A percentile compares a stretch with the other conserved stretches of the same genome.
phyloP scores from a whole-genome alignment of 179 eudicot genomes.

The Vitellaria paradoxa region DNA sequence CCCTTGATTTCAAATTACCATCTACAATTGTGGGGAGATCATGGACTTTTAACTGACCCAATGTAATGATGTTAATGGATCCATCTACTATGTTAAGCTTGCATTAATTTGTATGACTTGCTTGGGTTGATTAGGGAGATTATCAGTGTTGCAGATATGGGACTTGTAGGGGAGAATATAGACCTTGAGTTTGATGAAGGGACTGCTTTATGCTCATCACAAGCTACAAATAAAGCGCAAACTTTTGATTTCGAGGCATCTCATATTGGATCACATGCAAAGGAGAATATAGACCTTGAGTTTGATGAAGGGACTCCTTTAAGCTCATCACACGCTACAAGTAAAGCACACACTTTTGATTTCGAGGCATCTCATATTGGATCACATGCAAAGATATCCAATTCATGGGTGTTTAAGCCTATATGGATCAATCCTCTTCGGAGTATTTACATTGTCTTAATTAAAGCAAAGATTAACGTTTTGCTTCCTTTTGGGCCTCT shows the following conservation, averaged over 20 bases:
- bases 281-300: slow-evolving; percentile 54
- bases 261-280: slow-evolving; percentile 33
- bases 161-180: slow-evolving; percentile 48
- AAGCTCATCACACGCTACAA: slow-evolving; percentile 36
- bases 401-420: slow-evolving; percentile 43
- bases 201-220: slow-evolving; percentile 49
- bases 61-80: too few species aligned
- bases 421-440: slow-evolving; percentile 42
- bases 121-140: slow-evolving; percentile 8
- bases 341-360: slow-evolving; percentile 38
- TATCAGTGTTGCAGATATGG: slow-evolving; percentile 37
- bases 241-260: slow-evolving; percentile 50
- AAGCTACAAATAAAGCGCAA: slow-evolving; percentile 31
- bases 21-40: too few species aligned
- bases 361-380: slow-evolving; percentile 44
- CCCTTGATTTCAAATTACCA: too few species aligned
- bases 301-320: too few species aligned
- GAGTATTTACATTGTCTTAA: slow-evolving; percentile 60
- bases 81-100: not conserved
- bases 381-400: slow-evolving; percentile 29
- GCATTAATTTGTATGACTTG: slow-evolving; percentile 7
- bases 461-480: slow-evolving; percentile 77
- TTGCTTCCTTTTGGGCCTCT: slow-evolving; percentile 86
- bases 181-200: slow-evolving; percentile 71
- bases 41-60: too few species aligned